Conservation (phyloP, 129 eudicot genomes). For the Silybum marianum region DNA sequence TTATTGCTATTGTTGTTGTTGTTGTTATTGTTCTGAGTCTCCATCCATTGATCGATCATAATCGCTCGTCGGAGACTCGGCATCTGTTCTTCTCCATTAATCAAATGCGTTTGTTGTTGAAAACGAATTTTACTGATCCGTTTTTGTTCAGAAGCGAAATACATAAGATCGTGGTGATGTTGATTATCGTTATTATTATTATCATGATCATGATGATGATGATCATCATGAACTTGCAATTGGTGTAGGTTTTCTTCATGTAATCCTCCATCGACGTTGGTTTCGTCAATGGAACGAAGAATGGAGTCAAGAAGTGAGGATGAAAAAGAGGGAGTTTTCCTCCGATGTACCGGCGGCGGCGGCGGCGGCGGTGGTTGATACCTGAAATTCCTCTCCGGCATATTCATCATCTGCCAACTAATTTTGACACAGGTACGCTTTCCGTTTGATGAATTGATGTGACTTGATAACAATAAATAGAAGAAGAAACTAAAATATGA, state of each 20-base stretch:
- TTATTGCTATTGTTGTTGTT: neutral
- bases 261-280: conserved; percentile 14
- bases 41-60: conserved; percentile 80
- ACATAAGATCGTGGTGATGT: neutral
- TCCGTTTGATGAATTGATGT: neutral
- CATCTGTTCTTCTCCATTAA: conserved; percentile 33
- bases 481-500: neutral
- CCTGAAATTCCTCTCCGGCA: conserved; percentile 24
- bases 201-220: neutral
- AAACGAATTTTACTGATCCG: conserved; percentile 13
- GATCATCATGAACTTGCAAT: conserved; percentile 4
- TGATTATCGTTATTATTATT: neutral
- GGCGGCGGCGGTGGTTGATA: conserved; percentile 18
- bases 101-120: conserved; percentile 4
- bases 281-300: conserved; percentile 75
- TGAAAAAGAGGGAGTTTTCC: conserved; percentile 72
- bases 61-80: conserved; percentile 65
- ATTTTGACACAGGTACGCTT: neutral
- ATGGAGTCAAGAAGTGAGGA: conserved; percentile 87
- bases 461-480: neutral
- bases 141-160: conserved; percentile 24
- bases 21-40: conserved; percentile 30
- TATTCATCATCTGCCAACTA: conserved; percentile 19
- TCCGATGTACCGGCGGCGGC: conserved; percentile 30
- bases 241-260: neutral